These are phyloP conservation scores for Penicillium sp. DNA, from an alignment of 2,329 filamentous ascomycete genomes.

Conservation along the genomic window DNA sequence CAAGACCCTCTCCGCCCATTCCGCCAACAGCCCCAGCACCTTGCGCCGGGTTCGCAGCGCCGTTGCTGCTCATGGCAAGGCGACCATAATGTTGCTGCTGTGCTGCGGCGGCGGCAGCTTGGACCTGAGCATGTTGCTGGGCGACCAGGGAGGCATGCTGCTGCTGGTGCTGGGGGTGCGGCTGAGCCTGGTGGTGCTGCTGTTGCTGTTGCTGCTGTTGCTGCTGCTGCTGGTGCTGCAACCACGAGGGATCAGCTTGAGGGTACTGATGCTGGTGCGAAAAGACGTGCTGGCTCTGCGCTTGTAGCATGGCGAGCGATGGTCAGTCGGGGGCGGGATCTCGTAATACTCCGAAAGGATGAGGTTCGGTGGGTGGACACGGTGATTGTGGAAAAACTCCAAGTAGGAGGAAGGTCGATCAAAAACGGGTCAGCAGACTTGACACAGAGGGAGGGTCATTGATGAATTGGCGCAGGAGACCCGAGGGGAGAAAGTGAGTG, in stretches of 20 bases:
- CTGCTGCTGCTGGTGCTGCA: conserved; percentile 47
- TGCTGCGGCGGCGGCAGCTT: conserved; percentile 47
- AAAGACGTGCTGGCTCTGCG: conserved; percentile 63
- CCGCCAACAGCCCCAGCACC: conserved; percentile 44
- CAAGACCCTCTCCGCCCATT: conserved; percentile 50
- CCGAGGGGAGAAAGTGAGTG: conserved; percentile 23
- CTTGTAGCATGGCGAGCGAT: conserved; percentile 47
- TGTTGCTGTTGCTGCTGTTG: conserved; percentile 36
- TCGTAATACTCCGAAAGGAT: conserved; percentile 33
- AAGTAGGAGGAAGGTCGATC: conserved; percentile 11
- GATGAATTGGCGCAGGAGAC: conserved; percentile 24
- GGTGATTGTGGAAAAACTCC: conserved; percentile 3
- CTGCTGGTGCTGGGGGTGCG: conserved; percentile 45
- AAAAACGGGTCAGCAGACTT: conserved; percentile 28
- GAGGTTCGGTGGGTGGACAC: conserved; percentile 10
- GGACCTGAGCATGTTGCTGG: conserved; percentile 58
- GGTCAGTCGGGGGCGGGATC: conserved; percentile 23
- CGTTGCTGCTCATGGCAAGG: conserved; percentile 67
- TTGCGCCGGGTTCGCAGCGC: conserved; percentile 39
- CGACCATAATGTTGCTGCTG: conserved; percentile 68
- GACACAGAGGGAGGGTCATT: conserved; percentile 33
- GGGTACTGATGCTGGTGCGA: conserved; percentile 60
- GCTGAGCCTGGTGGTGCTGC: conserved; percentile 36
- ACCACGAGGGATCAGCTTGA: conserved; percentile 48
- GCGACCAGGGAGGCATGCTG: conserved; percentile 50